Evolutionary conservation across 306 rosid genomes (phyloP), one percentile per base, ranked within the genome.

Genomic region (Lupinus albus): DNA sequence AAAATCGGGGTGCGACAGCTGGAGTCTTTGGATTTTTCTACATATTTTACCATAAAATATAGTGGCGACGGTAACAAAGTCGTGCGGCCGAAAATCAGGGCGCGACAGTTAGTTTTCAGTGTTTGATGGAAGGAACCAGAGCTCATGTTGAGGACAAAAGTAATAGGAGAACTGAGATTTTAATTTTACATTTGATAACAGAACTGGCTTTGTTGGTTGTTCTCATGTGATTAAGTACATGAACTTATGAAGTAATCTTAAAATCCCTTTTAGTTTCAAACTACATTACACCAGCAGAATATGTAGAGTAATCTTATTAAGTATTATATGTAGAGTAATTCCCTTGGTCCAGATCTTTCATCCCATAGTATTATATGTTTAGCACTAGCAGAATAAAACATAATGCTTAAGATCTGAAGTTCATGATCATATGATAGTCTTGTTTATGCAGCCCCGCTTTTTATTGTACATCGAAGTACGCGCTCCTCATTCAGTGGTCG

Each of bases 401-500:
- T 21, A 39, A 72, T 63, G 47, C 50, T 47, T n/a, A 47, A 54
- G 28, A 8, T 17, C 28, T 50, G 55, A 28, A 53, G 6, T 64
- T 48, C n/a, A n/a, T 50, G 56, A 16, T 47, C 52, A 72, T 35
- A 21, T 62, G 12, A 73, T 13, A 63, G 32, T 11, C 67, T 41
- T 58, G 38, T 67, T 33, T 56, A 64, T 83, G 89, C 85, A 68
- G 75, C 75, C 30, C 65, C 78, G 48, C 78, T 84, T 66, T 49
- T 76, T 55, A 70, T 68, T 59, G 49, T 83, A 56, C 82, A 74
- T 79, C 73, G 73, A 70, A 84, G 87, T 71, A 36, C 77, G 46
- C 63, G 58, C 62, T 86, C 97, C 59, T 64, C 92, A 51, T 88
- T 94, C 86, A 78, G 60, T 77, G 96, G 96, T 2, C 86, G 75